Conservation (phyloP, 2,329 filamentous ascomycete genomes). For the Thelonectria blattea region DNA sequence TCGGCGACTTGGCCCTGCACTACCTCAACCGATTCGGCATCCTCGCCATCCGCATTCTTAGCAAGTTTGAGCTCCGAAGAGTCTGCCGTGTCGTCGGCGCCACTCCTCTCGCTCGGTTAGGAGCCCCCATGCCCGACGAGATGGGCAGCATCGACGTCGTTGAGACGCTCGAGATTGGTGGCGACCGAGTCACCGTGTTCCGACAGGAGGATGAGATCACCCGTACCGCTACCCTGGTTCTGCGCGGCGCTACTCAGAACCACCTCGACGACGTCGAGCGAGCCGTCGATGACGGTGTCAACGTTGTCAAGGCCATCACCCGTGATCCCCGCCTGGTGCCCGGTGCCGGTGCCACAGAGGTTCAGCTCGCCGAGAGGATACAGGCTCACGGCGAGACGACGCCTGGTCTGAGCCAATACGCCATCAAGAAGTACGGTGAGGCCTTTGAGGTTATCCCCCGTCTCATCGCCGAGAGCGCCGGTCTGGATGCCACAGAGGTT, state of each 20-base stretch:
- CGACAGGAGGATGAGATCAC: constrained; percentile 93
- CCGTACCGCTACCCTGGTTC: constrained; percentile 89
- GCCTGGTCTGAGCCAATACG: constrained; percentile 90
- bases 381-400: constrained; percentile 91
- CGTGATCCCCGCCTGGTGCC: constrained; percentile 90
- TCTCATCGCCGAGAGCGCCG: constrained; percentile 91
- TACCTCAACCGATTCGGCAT: constrained; percentile 98
- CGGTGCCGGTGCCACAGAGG: constrained; percentile 92
- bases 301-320: constrained; percentile 98
- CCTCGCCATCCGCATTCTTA: constrained; percentile 93
- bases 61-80: constrained; percentile 95
- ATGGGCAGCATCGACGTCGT: constrained; percentile 96
- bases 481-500: constrained; percentile 96
- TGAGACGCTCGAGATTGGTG: constrained; percentile 96
- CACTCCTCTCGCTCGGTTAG: constrained; percentile 92
- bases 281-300: constrained; percentile 96
- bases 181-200: constrained; percentile 98
- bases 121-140: constrained; percentile 99
- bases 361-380: constrained; percentile 92
- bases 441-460: constrained; percentile 97
- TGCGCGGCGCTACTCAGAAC: constrained; percentile 96
- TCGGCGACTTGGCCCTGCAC: constrained; percentile 94
- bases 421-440: constrained; percentile 96
- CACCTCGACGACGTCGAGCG: constrained; percentile 97
- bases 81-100: constrained; percentile 96